Base-by-base conservation (phyloP, 345 rosid species). In the Salix purpurea region DNA sequence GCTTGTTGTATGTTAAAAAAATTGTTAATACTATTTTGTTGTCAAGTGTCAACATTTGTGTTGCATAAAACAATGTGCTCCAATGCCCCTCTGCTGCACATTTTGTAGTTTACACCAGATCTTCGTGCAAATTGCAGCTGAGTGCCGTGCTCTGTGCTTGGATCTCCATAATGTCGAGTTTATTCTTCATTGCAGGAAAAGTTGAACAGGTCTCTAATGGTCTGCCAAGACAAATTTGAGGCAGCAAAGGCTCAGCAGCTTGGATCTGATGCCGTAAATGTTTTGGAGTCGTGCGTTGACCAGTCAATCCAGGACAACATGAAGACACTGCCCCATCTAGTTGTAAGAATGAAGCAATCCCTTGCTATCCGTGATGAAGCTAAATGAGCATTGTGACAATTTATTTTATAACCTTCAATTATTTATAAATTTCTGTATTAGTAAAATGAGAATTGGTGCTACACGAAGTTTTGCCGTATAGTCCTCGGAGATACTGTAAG, bases 161-260 rank as follows among this genome's bases (percentile, higher is more conserved):
- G 37, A 5, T 34, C 37, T 5, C 5, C 37, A 34, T 46, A 46
- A 46, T 14, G 50, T 13, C 16, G 4, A 46, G 50, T 13, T 13
- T 4, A 46, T 46, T 13, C 13, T 23, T 78, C 34, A 64, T 78
- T 84, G 70, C 84, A 95, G 97, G 97, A 95, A 88, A 87, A 92
- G 80, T 34, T 95, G 82, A 91, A 86, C 78, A 86, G 97, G 80
- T 86, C 99, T 73, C 48, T 95, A 67, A 86, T 88, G 93, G 99
- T 95, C 72, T 95, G 97, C 89, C 96, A 90, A 83, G 97, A 93
- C 75, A 95, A 84, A 77, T 91, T 87, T 75, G 97, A 95, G 82
- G 74, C 90, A 67, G 85, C 94, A 7, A 93, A 88, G 90, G 86
- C 88, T 72, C 97, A 88, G 70, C 83, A 84, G 83, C 78, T 75